phyloP scores from a whole-genome alignment of 495 filamentous ascomycete species.

The Jackrogersella minutella region DNA sequence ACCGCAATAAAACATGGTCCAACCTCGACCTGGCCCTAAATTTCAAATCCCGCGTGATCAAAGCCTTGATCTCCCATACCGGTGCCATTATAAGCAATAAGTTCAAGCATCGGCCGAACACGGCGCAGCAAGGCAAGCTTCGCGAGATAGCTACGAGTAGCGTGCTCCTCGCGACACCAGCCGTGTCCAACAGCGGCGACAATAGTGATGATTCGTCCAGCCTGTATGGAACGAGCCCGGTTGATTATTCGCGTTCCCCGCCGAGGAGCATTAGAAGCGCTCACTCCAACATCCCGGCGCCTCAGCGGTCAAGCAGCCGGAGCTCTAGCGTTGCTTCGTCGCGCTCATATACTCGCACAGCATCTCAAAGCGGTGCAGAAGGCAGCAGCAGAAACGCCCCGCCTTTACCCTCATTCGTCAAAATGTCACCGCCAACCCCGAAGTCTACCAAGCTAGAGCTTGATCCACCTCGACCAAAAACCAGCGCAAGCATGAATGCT shows the following conservation, averaged over 20 bases:
- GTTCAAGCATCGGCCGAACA: constrained; percentile 83
- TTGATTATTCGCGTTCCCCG: constrained; percentile 61
- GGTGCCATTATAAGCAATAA: constrained; percentile 98
- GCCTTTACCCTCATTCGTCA: constrained; percentile 48
- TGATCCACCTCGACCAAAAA: constrained; percentile 41
- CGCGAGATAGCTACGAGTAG: constrained; percentile 78
- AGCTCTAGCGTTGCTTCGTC: constrained; percentile 58
- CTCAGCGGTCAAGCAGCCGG: constrained; percentile 50
- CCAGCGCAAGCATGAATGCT: constrained; percentile 35
- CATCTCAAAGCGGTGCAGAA: constrained; percentile 10
- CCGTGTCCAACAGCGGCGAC: constrained; percentile 46
- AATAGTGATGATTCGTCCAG: constrained; percentile 61
- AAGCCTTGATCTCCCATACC: constrained; percentile 91
- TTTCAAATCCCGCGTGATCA: constrained; percentile 92
- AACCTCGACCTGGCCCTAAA: constrained; percentile 93
- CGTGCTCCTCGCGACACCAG: constrained; percentile 56
- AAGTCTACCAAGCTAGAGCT: constrained; percentile 42
- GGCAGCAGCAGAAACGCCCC: constrained; percentile 26
- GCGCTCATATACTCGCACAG: constrained; percentile 48
- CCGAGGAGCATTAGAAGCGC: constrained; percentile 53
- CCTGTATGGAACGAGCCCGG: constrained; percentile 54
- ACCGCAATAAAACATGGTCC: constrained; percentile 98
- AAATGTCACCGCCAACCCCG: constrained; percentile 52
- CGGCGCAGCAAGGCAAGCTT: constrained; percentile 77
- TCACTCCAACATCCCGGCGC: constrained; percentile 49